phyloP scores from a whole-genome alignment of 1,284 basidiomycete species.

The Fomitopsis schrenkii region DNA sequence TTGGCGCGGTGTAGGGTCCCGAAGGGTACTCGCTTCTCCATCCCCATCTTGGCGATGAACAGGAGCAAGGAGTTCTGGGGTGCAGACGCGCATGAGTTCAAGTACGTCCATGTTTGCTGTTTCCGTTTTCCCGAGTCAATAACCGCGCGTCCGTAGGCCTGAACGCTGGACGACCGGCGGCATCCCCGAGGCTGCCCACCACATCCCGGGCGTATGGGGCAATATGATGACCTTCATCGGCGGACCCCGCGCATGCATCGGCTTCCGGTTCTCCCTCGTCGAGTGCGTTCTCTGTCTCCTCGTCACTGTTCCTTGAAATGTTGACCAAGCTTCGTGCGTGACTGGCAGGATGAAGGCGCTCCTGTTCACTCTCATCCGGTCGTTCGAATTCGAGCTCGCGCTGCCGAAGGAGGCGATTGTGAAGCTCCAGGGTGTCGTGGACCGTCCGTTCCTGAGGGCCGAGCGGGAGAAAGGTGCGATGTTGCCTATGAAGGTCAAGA shows the following conservation, averaged over 20 bases:
- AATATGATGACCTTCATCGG: constrained; percentile 58
- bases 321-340: background rate
- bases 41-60: constrained; percentile 49
- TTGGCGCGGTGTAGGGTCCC: constrained; percentile 24
- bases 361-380: constrained; percentile 51
- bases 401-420: constrained; percentile 30
- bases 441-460: constrained; percentile 13
- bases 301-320: background rate
- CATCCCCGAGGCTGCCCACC: constrained; percentile 37
- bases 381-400: constrained; percentile 52
- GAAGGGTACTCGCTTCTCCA: constrained; percentile 43
- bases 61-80: constrained; percentile 48
- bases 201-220: constrained; percentile 48
- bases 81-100: constrained; percentile 48
- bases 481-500: constrained; percentile 19
- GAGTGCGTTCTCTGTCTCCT: background rate
- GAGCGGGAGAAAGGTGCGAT: constrained; percentile 9
- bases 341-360: constrained; percentile 41
- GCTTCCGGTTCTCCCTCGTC: constrained; percentile 3
- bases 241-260: constrained; percentile 50
- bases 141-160: constrained; percentile 33
- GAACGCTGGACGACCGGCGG: constrained; percentile 48
- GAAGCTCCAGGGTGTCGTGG: constrained; percentile 13
- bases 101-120: constrained; percentile 22
- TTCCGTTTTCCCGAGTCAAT: background rate